Conservation (phyloP, 2,329 filamentous ascomycete species). For the Calonectria henricotiae region DNA sequence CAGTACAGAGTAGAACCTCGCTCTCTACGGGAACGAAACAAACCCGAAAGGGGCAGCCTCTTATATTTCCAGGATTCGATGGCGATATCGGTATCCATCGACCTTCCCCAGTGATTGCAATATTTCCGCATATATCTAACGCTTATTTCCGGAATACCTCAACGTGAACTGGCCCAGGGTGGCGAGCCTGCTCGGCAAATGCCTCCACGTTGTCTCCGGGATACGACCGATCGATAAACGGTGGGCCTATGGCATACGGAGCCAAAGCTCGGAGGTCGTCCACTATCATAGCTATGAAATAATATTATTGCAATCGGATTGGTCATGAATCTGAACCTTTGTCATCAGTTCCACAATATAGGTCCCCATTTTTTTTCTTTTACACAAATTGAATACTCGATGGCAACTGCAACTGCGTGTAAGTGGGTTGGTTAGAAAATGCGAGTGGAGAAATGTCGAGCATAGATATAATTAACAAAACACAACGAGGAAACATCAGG, state of each 20-base stretch:
- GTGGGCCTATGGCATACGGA: constrained; percentile 28
- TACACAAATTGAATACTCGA: not conserved
- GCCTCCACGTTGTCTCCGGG: constrained; percentile 39
- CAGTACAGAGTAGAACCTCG: constrained; percentile 5
- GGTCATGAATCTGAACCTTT: not conserved
- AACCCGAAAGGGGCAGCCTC: constrained; percentile 32
- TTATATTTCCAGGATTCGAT: constrained; percentile 39
- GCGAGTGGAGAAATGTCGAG: too few relatives aligned
- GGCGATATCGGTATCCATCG: constrained; percentile 48
- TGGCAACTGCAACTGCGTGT: not conserved
- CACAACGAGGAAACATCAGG: not conserved
- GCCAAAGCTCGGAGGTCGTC: not conserved
- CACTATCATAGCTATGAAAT: not conserved
- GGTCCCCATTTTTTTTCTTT: constrained; percentile 4
- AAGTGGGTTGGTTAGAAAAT: not conserved
- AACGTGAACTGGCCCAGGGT: constrained; percentile 30
- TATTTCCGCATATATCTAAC: constrained; percentile 42
- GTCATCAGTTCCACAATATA: constrained; percentile 4
- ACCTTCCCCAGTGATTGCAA: constrained; percentile 25
- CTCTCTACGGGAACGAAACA: constrained; percentile 21
- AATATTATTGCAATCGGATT: not conserved
- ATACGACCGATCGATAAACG: constrained; percentile 35
- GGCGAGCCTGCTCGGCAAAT: constrained; percentile 26
- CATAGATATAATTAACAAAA: not conserved
- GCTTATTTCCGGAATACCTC: constrained; percentile 46